Base-by-base conservation (phyloP, 225 moss, liverwort and hornwort species). In the Pseudoscleropodium purum region DNA sequence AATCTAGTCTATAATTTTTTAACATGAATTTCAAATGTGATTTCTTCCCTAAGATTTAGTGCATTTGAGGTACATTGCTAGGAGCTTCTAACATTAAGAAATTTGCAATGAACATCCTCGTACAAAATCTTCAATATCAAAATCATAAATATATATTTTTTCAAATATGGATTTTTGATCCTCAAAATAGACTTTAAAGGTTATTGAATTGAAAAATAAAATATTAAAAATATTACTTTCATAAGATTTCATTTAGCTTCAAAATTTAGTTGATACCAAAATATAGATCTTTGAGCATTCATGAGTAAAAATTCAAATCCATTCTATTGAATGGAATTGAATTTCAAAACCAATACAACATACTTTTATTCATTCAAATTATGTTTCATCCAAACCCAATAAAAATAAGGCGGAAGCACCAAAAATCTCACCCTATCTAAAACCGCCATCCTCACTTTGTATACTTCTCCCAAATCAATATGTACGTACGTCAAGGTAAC, bases 101-200 rank as follows among this genome's bases (percentile, higher is more conserved):
- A 49, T 49, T 31, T 75, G 19, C 19, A 49, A 75, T 19, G 9
- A 75, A 75, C 11, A 75, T 33, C 7, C 4, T 49, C 30, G 19
- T 4, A 12, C 11, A 31, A 19, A 49, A 49, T 19, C 10, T 47
- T 75, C 20, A 7, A 33, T 2, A 49, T 5, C 11, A 31, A 49
- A 20, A 33, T 12, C 2, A 74, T 30, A 16, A 43, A 45, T 3
- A 74, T 16, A 8, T 29, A 17, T 10, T 41, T 16, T 74, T 29
- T 9, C 10, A 15, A 5, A 30, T 5, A 5, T 1, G 0, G 0
- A 0, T 6, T 31, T 30, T 11, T 75, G 1, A 31, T 31, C 45
- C 0, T 47, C 2, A 18, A 11, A 30, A 18, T 6, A 11, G 2
- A 45, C 6, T 31, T 47, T 4, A 6, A 45, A 18, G 10, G 5